Evolutionary conservation across 2,329 filamentous ascomycete species (phyloP).

Genomic region (Xylariaceae sp.): DNA sequence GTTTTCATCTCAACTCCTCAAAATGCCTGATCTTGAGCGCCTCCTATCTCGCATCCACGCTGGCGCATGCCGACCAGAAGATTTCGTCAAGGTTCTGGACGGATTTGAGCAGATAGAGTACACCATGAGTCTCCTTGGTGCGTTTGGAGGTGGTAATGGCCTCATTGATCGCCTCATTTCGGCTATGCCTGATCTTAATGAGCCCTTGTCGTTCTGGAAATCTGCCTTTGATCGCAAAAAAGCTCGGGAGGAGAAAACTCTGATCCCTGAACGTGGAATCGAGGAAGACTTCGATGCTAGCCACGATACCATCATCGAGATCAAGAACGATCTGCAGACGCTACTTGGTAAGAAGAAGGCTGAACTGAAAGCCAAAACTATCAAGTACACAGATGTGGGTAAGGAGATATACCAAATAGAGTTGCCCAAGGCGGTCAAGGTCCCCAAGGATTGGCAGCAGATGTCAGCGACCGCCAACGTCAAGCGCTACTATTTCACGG

Average conservation of each 20-base stretch:
- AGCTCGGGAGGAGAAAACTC: slow-evolving; percentile 72
- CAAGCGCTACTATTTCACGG: slow-evolving; percentile 89
- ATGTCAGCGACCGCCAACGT: slow-evolving; percentile 91
- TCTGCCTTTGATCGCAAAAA: slow-evolving; percentile 81
- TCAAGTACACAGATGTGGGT: slow-evolving; percentile 79
- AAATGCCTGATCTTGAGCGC: slow-evolving; percentile 90
- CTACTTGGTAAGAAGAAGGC: slow-evolving; percentile 69
- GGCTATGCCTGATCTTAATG: slow-evolving; percentile 78
- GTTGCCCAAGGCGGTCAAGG: slow-evolving; percentile 76
- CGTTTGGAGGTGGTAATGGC: slow-evolving; percentile 72
- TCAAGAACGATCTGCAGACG: slow-evolving; percentile 67
- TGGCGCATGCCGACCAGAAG: slow-evolving; percentile 80
- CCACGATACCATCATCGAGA: slow-evolving; percentile 68
- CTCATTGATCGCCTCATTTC: slow-evolving; percentile 79
- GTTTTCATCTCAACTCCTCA: slow-evolving; percentile 82
- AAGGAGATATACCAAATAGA: slow-evolving; percentile 98
- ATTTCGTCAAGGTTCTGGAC: slow-evolving; percentile 90
- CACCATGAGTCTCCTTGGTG: slow-evolving; percentile 74
- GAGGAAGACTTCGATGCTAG: slow-evolving; percentile 91
- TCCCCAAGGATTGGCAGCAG: slow-evolving; percentile 87
- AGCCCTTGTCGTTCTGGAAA: slow-evolving; percentile 79
- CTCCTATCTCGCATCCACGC: slow-evolving; percentile 94
- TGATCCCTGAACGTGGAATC: slow-evolving; percentile 82
- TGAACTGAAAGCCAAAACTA: slow-evolving; percentile 67
- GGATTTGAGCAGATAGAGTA: slow-evolving; percentile 98